phyloP scores from a whole-genome alignment of 2,329 filamentous ascomycete genomes.

The Samsoniella hepiali region DNA sequence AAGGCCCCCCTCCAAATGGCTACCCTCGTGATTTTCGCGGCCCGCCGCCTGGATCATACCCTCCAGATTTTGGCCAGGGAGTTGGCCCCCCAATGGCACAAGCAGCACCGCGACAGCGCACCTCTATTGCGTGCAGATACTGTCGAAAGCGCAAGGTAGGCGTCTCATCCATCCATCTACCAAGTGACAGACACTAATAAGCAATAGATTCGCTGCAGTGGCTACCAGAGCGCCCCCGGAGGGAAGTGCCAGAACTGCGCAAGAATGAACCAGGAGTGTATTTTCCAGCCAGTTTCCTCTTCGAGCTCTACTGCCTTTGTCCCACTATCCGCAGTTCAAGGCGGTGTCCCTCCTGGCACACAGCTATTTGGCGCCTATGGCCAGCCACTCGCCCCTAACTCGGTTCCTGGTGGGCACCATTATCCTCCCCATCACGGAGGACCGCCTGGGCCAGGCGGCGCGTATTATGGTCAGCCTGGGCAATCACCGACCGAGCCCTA shows the following conservation, averaged over 20 bases:
- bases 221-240: conserved; percentile 56
- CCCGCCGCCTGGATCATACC: conserved; percentile 31
- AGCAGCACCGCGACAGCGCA: conserved; percentile 55
- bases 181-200: neutral
- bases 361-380: conserved; percentile 57
- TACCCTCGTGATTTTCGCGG: conserved; percentile 29
- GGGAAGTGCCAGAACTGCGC: conserved; percentile 61
- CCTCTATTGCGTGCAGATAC: conserved; percentile 59
- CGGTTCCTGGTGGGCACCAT: conserved; percentile 23
- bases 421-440: conserved; percentile 22
- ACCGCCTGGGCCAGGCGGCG: conserved; percentile 35
- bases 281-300: conserved; percentile 58
- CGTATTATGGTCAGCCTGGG: conserved; percentile 39
- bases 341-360: conserved; percentile 55
- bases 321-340: conserved; percentile 55
- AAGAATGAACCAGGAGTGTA: conserved; percentile 59
- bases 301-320: conserved; percentile 57
- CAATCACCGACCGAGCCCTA: conserved; percentile 45
- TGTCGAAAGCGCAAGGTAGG: conserved; percentile 59
- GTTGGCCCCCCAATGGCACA: conserved; percentile 42
- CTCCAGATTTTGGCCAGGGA: conserved; percentile 35
- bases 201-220: conserved; percentile 56
- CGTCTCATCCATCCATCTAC: neutral
- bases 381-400: conserved; percentile 44
- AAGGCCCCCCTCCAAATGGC: conserved; percentile 30